phyloP scores from a whole-genome alignment of 306 rosid genomes.

The Castanea crenata region DNA sequence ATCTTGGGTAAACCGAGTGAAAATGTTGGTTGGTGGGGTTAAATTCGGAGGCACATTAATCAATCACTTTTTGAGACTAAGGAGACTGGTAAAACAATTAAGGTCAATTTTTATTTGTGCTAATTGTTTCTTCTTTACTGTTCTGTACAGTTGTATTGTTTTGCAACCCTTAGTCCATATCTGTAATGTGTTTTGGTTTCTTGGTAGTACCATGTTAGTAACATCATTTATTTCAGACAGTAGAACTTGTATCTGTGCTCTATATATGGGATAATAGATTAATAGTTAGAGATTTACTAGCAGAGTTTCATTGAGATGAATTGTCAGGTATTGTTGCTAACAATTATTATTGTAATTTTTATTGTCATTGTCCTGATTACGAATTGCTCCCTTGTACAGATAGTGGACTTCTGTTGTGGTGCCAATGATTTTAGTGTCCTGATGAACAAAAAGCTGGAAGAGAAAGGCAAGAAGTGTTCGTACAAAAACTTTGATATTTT shows the following conservation, averaged over 20 bases:
- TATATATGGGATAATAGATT: not conserved
- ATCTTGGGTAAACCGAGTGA: not conserved
- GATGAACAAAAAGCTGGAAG: conserved; percentile 82
- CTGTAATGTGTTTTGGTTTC: not conserved
- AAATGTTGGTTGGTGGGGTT: not conserved
- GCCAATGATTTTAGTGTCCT: conserved; percentile 86
- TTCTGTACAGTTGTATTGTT: not conserved
- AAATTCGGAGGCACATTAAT: not conserved
- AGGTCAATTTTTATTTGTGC: not conserved
- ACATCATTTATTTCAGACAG: not conserved
- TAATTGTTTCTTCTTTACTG: not conserved
- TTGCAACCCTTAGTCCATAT: not conserved
- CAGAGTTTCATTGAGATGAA: not conserved
- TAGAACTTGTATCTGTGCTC: not conserved
- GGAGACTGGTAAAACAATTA: not conserved
- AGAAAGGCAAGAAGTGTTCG: conserved; percentile 67
- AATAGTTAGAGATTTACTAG: too few relatives aligned
- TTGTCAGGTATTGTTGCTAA: not conserved
- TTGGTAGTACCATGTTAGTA: not conserved
- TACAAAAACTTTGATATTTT: conserved; percentile 75
- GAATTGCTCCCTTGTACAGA: conserved; percentile 47
- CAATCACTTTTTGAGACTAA: not conserved
- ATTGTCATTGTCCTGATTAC: conserved; percentile 29
- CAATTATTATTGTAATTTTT: not conserved
- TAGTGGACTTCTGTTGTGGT: conserved; percentile 96